Base-by-base conservation (phyloP, 2,329 filamentous ascomycete genomes). In the Penicillium hordei region DNA sequence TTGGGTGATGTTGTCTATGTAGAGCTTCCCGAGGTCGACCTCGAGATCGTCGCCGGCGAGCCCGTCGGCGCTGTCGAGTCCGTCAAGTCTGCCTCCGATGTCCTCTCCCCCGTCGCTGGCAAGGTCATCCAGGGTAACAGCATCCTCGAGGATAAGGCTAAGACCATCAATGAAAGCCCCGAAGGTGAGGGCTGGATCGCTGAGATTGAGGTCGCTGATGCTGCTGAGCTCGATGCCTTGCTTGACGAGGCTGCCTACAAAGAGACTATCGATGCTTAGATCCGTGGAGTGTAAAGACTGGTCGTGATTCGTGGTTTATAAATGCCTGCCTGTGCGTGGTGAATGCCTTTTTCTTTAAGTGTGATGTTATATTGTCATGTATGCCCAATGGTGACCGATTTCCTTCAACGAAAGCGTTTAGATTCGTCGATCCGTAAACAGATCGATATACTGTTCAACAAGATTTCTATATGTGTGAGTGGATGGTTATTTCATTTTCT, bases 1-100 rank as follows among this genome's bases (percentile, higher is more conserved):
- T 89, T 99, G 61, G 94, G 94, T 66, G 94, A 99, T 75, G 93
- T 97, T 59, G 93, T 99, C 73, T 99, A 90, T 81, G 92, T 97
- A 70, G 94, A 99, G 82, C 89, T 99, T 31, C 94, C 94, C 56
- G 82, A 88, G 65, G 73, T 82, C 55, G 88, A 86, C 64, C 80
- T 87, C 67, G 84, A 88, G 68, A 83, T 96, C 60, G 77, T 78
- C 58, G 84, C 87, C 57, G 92, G 92, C 70, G 93, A 97, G 72
- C 83, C 89, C 64, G 89, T 97, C 67, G 94, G 94, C 66, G 92
- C 93, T 60, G 93, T 99, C 68, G 94, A 99, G 82, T 97, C 92
- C 3, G 94, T 99, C 77, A 99, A 99, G 83, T 94, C 89, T 62
- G 94, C 94, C n/a, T 93, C 91, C 63, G 94, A 99, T 75, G 96